Conservation (phyloP, 345 rosid species). For the Kandelia obovata region DNA sequence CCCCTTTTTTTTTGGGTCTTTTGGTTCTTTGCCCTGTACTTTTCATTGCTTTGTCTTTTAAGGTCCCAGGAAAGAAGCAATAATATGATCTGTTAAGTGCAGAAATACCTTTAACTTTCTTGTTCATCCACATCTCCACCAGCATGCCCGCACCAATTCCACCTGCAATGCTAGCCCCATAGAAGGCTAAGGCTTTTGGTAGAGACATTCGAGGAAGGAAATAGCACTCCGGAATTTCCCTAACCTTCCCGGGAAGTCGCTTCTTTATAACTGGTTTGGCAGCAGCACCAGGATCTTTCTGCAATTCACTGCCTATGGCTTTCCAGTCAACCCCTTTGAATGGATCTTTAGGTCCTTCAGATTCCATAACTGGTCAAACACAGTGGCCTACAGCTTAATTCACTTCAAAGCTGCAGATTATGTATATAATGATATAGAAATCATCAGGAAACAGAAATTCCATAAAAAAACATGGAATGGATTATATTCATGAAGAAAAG, state of each 20-base stretch:
- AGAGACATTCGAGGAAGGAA: constrained; percentile 74
- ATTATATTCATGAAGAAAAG: too few relatives aligned
- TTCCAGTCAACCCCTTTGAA: constrained; percentile 88
- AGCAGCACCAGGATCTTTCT: constrained; percentile 55
- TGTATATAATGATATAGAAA: not conserved
- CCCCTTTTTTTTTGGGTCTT: not conserved
- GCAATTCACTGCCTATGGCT: constrained; percentile 56
- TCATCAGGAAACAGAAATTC: not conserved
- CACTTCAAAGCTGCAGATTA: constrained; percentile 5
- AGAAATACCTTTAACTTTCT: constrained; percentile 64
- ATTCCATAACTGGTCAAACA: constrained; percentile 40
- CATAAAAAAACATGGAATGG: not conserved
- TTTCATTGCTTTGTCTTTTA: not conserved
- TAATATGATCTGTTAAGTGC: not conserved
- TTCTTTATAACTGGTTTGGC: constrained; percentile 50
- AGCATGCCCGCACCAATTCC: constrained; percentile 92
- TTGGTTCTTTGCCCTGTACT: not conserved
- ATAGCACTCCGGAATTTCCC: constrained; percentile 84
- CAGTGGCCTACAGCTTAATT: constrained; percentile 5
- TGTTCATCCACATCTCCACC: constrained; percentile 81
- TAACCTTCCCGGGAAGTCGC: constrained; percentile 71
- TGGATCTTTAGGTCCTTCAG: constrained; percentile 68
- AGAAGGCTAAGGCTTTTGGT: constrained; percentile 58
- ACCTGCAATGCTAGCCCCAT: constrained; percentile 74
- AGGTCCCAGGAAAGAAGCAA: not conserved